phyloP scores from a whole-genome alignment of 768 basidiomycete species.

The Russula compacta region DNA sequence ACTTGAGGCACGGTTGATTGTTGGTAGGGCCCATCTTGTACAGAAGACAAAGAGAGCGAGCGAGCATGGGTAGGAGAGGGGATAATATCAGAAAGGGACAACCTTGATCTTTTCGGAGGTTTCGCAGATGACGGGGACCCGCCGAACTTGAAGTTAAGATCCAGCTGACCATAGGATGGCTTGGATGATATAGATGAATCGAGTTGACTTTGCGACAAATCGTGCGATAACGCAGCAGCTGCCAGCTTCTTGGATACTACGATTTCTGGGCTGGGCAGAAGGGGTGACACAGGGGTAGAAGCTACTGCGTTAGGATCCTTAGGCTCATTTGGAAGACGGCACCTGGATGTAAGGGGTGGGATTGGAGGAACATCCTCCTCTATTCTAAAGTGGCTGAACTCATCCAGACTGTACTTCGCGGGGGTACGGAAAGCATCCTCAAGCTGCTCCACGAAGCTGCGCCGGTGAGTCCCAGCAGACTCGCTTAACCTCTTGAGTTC shows the following conservation, averaged over 20 bases:
- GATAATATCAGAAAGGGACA: constrained; percentile 70
- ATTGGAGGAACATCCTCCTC: constrained; percentile 37
- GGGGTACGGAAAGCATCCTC: constrained; percentile 76
- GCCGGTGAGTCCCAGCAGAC: constrained; percentile 56
- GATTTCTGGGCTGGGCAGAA: constrained; percentile 19
- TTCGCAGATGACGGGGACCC: constrained; percentile 30
- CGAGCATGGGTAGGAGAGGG: constrained; percentile 50
- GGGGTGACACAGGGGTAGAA: not conserved
- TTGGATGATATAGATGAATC: constrained; percentile 27
- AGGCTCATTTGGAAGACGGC: constrained; percentile 18
- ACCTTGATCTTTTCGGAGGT: constrained; percentile 25
- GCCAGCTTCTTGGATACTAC: not conserved
- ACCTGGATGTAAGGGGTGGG: constrained; percentile 25
- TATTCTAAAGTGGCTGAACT: constrained; percentile 32
- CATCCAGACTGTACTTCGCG: constrained; percentile 53
- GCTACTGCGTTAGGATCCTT: not conserved
- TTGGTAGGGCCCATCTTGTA: constrained; percentile 26
- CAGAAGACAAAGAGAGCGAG: constrained; percentile 38
- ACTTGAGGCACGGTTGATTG: constrained; percentile 24
- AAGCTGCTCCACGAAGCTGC: constrained; percentile 72
- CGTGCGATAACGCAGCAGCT: not conserved
- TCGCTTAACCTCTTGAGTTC: constrained; percentile 64
- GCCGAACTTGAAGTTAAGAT: constrained; percentile 69
- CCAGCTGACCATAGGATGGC: constrained; percentile 57
- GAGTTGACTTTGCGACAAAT: not conserved